These are phyloP conservation scores for Aureobasidium sp. DNA, from an alignment of 2,329 filamentous ascomycete genomes.

Conservation along the genomic window DNA sequence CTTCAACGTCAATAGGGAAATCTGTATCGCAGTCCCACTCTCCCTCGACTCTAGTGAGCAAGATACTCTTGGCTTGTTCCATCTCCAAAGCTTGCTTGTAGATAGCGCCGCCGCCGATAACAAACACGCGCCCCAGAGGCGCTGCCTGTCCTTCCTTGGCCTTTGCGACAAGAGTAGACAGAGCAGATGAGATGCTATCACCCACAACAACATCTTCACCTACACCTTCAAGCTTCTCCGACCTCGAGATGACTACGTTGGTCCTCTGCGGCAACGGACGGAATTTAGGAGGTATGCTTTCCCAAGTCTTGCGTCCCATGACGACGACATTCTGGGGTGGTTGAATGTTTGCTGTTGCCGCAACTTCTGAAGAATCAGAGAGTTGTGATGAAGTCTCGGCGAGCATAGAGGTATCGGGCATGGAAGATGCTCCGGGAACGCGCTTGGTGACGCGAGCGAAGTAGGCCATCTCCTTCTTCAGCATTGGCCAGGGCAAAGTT, in stretches of 20 bases:
- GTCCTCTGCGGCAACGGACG: slow-evolving; percentile 71
- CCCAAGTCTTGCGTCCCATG: slow-evolving; percentile 98
- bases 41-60: slow-evolving; percentile 61
- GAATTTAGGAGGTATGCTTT: slow-evolving; percentile 72
- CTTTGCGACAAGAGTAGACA: slow-evolving; percentile 26
- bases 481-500: slow-evolving; percentile 77
- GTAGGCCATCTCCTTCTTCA: slow-evolving; percentile 89
- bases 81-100: slow-evolving; percentile 64
- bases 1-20: slow-evolving; percentile 56
- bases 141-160: slow-evolving; percentile 19
- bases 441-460: slow-evolving; percentile 85
- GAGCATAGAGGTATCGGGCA: neutral
- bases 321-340: slow-evolving; percentile 60
- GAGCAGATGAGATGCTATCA: slow-evolving; percentile 27
- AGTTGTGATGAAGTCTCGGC: neutral
- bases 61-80: slow-evolving; percentile 52
- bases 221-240: slow-evolving; percentile 20
- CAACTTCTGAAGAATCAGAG: slow-evolving; percentile 15
- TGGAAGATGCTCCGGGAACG: slow-evolving; percentile 35
- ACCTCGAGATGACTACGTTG: slow-evolving; percentile 72
- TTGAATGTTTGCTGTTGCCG: slow-evolving; percentile 2
- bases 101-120: slow-evolving; percentile 86
- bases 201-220: slow-evolving; percentile 35
- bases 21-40: slow-evolving; percentile 73
- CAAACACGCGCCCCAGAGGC: slow-evolving; percentile 57